Evolutionary conservation across 148 eudicot genomes (phyloP).

Genomic region (Diospyros lotus): DNA sequence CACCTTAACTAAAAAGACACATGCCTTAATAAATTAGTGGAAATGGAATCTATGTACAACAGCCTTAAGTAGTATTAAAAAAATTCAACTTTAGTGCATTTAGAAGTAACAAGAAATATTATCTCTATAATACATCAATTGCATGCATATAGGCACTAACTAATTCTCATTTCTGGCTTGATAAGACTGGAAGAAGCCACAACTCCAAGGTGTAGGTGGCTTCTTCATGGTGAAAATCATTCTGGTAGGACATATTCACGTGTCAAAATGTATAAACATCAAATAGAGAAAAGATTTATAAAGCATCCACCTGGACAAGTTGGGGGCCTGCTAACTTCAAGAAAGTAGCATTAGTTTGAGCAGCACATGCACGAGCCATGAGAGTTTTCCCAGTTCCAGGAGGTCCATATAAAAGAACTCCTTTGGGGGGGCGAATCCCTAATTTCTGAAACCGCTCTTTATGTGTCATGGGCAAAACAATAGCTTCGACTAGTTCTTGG

Average conservation of each 20-base stretch:
- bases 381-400: slow-evolving; percentile 97
- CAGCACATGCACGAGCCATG: slow-evolving; percentile 99
- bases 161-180: not conserved
- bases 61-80: not conserved
- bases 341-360: slow-evolving; percentile 98
- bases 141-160: not conserved
- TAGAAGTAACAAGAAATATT: not conserved
- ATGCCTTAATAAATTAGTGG: not conserved
- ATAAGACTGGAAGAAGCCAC: not conserved
- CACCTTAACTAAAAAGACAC: not conserved
- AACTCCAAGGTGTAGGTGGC: slow-evolving; percentile 1
- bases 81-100: not conserved
- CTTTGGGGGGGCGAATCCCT: slow-evolving; percentile 93
- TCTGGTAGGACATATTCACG: too few relatives aligned
- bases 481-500: slow-evolving; percentile 97
- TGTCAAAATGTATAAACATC: not conserved
- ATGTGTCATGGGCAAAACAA: slow-evolving; percentile 97
- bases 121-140: not conserved
- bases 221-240: not conserved
- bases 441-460: slow-evolving; percentile 84
- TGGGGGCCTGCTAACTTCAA: slow-evolving; percentile 96
- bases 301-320: slow-evolving; percentile 75
- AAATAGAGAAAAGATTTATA: not conserved
- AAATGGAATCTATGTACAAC: not conserved
- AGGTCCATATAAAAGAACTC: slow-evolving; percentile 94